Evolutionary conservation across 2,329 filamentous ascomycete genomes (phyloP).

Genomic region (Phaeosphaeriaceae sp.): DNA sequence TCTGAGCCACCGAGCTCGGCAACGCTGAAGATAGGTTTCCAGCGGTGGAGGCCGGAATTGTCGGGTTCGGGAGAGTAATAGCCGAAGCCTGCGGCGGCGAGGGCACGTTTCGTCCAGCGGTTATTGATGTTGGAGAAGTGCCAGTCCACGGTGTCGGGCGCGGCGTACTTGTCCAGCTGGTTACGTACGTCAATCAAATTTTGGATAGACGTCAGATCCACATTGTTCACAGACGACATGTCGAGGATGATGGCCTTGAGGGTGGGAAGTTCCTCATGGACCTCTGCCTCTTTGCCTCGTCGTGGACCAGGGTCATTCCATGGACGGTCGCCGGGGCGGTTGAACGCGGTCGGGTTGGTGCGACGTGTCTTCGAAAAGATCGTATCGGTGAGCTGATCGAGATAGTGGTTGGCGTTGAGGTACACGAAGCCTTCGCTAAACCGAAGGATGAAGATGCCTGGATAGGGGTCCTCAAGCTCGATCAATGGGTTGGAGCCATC

Average conservation of each 20-base stretch:
- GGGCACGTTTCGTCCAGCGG: constrained; percentile 91
- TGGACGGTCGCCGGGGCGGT: constrained; percentile 72
- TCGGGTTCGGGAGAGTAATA: constrained; percentile 70
- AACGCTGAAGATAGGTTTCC: constrained; percentile 94
- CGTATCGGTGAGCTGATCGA: constrained; percentile 68
- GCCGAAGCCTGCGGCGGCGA: constrained; percentile 90
- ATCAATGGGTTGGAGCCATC: constrained; percentile 91
- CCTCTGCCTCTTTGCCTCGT: constrained; percentile 56
- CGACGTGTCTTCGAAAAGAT: constrained; percentile 72
- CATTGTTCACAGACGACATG: constrained; percentile 92
- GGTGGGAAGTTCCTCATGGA: constrained; percentile 66
- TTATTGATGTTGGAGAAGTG: constrained; percentile 93
- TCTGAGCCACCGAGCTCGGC: constrained; percentile 82
- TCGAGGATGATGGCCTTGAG: constrained; percentile 91
- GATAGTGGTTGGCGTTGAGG: constrained; percentile 88
- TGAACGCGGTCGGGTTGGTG: constrained; percentile 74
- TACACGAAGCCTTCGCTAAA: constrained; percentile 98
- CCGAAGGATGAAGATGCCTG: constrained; percentile 94
- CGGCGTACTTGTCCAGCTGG: constrained; percentile 87
- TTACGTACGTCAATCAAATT: constrained; percentile 94
- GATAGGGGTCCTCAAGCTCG: constrained; percentile 79
- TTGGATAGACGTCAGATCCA: constrained; percentile 92
- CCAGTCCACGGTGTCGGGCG: constrained; percentile 89
- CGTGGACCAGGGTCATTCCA: constrained; percentile 93
- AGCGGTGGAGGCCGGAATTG: constrained; percentile 68